Base-by-base conservation (phyloP, 164 flowering plant species). In the Magnolia officinalis region DNA sequence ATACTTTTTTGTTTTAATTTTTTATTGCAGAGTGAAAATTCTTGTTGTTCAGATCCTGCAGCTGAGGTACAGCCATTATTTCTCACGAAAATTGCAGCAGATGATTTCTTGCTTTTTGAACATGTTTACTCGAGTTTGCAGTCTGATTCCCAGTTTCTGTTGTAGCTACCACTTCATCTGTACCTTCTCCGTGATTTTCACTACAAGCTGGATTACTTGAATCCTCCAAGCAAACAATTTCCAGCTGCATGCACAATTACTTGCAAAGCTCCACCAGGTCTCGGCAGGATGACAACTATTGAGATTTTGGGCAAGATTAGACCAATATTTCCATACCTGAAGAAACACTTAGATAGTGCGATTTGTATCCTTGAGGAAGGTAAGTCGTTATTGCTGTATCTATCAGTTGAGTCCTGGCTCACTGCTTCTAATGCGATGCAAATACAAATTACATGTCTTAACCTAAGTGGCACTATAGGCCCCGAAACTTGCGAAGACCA, bases 131-230 rank as follows among this genome's bases (percentile, higher is more conserved):
- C 50, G 72, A 64, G 24, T 50, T 19, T 13, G 29, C 16, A 23
- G 19, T 23, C 58, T 80, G 45, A 59, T 29, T 72, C 63, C 19
- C 73, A 61, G 9, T 74, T 77, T 80, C 75, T 66, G 70, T 75
- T 72, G 63, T 77, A 94, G 98, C 82, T 92, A 66, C 91, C 93
- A 58, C 79, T 92, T 59, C 83, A 84, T 79, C 83, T 92, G 76
- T 92, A 91, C 83, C 88, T 94, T 78, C 81, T 92, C 67, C 90
- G 85, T 71, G 98, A 94, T 82, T 90, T 94, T 78, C 83, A 82
- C 82, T 50, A 76, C 83, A 92, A 90, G 86, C 83, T 94, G 82
- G 88, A 86, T 71, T 79, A 70, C 72, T 77, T 85, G 76, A 82
- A 78, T 79, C 81, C 85, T 81, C 75, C 81, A 37, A 82, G 75